A percentile compares a stretch with the other conserved stretches of the same genome.
phyloP scores from a whole-genome alignment of 495 filamentous ascomycete species.

The Neurospora sp. region DNA sequence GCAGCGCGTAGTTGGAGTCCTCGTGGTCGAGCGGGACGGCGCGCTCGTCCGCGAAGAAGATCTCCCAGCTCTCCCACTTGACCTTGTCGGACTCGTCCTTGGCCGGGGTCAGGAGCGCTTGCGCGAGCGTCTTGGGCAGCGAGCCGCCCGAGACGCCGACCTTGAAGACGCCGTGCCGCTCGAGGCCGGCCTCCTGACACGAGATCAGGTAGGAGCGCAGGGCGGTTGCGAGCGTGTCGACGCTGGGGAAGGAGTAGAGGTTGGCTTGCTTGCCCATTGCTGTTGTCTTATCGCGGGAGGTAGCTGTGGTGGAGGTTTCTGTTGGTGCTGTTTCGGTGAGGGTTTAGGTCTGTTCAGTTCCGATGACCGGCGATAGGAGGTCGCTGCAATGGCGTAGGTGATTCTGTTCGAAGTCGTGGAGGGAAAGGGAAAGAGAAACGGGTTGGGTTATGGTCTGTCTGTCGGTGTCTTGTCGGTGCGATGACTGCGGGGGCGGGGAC shows the following conservation, averaged over 20 bases:
- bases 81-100: constrained; percentile 53
- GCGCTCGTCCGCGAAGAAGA: constrained; percentile 98
- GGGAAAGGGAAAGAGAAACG: not conserved
- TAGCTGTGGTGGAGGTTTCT: not conserved
- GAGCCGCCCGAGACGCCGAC: constrained; percentile 92
- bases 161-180: constrained; percentile 76
- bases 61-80: constrained; percentile 82
- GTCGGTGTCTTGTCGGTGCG: not conserved
- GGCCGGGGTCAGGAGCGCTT: constrained; percentile 58
- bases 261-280: constrained; percentile 66
- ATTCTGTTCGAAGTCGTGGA: not conserved
- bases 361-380: not conserved
- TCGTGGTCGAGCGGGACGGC: constrained; percentile 81
- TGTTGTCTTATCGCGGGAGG: not conserved
- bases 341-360: not conserved
- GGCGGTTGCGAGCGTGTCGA: constrained; percentile 56
- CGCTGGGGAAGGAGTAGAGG: constrained; percentile 68
- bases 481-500: not conserved
- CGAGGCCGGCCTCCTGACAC: constrained; percentile 65
- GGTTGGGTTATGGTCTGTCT: not conserved
- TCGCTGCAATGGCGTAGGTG: not conserved
- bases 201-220: constrained; percentile 74
- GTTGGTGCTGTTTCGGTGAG: not conserved
- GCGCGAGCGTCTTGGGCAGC: constrained; percentile 73
- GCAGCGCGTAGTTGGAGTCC: constrained; percentile 86